A percentile compares a stretch with the other conserved stretches of the same genome.
Evolutionary conservation across 441 rosid genomes (phyloP).

Genomic region (Syzygium syzygioides): DNA sequence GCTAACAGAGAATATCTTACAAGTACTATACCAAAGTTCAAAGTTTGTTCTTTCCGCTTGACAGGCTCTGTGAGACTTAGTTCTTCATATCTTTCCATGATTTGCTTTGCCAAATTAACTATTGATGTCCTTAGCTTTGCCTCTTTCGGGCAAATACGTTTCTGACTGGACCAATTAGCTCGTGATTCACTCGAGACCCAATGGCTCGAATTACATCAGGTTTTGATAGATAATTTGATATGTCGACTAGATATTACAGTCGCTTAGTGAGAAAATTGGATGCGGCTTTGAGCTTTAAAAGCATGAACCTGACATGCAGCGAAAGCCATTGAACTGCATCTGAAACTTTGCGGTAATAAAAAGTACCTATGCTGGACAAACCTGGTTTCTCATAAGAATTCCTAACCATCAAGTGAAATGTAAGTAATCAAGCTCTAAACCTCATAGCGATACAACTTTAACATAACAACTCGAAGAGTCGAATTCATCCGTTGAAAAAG

Average conservation of each 20-base stretch:
- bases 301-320: background rate
- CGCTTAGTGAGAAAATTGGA: background rate
- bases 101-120: background rate
- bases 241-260: background rate
- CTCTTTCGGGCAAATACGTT: background rate
- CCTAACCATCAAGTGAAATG: background rate
- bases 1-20: background rate
- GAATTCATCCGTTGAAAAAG: background rate
- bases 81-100: background rate
- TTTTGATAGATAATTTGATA: background rate
- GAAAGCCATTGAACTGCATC: background rate
- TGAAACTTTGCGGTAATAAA: background rate
- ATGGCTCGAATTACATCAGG: background rate
- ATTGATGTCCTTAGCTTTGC: background rate
- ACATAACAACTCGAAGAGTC: background rate
- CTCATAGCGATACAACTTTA: background rate
- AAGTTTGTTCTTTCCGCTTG: background rate
- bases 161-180: background rate
- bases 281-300: background rate
- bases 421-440: background rate
- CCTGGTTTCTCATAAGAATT: background rate
- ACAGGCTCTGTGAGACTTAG: background rate
- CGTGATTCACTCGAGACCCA: background rate
- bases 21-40: background rate
- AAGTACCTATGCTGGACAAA: background rate